These are phyloP conservation scores for Fusarium cyanostomum DNA, from an alignment of 2,329 filamentous ascomycete genomes.

Conservation along the genomic window DNA sequence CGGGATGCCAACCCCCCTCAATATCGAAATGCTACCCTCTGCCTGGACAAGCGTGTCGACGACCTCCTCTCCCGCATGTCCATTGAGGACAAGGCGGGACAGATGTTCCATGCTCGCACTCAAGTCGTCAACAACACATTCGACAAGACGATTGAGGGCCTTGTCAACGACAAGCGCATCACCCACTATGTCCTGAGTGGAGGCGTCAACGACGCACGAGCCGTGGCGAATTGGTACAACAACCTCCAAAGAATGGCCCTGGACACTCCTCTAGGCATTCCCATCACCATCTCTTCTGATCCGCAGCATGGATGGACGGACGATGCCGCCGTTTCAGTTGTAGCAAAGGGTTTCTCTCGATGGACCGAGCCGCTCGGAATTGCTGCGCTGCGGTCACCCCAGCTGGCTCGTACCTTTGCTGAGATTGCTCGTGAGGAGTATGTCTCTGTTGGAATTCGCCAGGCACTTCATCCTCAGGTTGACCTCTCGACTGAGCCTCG, in stretches of 20 bases:
- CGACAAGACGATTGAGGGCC: slow-evolving; percentile 24
- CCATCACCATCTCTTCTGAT: slow-evolving; percentile 58
- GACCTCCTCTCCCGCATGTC: slow-evolving; percentile 58
- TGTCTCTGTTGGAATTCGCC: slow-evolving; percentile 53
- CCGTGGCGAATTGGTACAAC: slow-evolving; percentile 53
- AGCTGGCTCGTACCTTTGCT: slow-evolving; percentile 57
- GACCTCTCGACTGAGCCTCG: slow-evolving; percentile 62
- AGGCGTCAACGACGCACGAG: slow-evolving; percentile 51
- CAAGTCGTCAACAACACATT: slow-evolving; percentile 29
- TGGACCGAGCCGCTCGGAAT: slow-evolving; percentile 63
- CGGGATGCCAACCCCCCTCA: slow-evolving; percentile 24
- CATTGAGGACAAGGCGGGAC: slow-evolving; percentile 58
- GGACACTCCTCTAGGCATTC: slow-evolving; percentile 59
- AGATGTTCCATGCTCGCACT: slow-evolving; percentile 53
- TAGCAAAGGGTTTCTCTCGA: slow-evolving; percentile 55
- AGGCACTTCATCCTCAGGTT: slow-evolving; percentile 60
- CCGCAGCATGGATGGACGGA: slow-evolving; percentile 56
- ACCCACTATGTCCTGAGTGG: slow-evolving; percentile 60
- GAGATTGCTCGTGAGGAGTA: slow-evolving; percentile 60
- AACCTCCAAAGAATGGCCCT: slow-evolving; percentile 53
- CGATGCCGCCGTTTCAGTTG: slow-evolving; percentile 43
- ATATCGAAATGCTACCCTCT: slow-evolving; percentile 32
- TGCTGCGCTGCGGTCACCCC: slow-evolving; percentile 57
- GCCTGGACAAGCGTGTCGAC: slow-evolving; percentile 57
- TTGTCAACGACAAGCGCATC: slow-evolving; percentile 33